Base-by-base conservation (phyloP, 2,329 filamentous ascomycete genomes). In the Phialophora tarda region DNA sequence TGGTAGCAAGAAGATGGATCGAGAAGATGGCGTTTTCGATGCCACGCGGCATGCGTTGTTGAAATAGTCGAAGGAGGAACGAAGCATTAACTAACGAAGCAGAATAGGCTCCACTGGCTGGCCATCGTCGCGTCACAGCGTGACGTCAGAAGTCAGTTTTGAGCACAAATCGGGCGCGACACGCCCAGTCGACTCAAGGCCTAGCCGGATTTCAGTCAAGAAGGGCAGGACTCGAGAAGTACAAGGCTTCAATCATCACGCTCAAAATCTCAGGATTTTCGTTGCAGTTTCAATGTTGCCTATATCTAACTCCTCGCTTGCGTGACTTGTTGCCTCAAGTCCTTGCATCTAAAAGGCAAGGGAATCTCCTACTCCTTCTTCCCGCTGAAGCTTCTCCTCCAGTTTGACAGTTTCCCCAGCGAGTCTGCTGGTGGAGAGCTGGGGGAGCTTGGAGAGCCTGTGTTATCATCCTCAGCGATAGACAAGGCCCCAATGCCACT, bases 391-490 rank as follows among this genome's bases (percentile, higher is more conserved):
- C 48, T 63, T 28, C 62, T 28, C 50, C 30, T 63, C 53, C 48
- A 55, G 24, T 23, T 50, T 11, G 59, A 38, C 51, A 50, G 24
- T 23, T 48, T 59, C 10, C 38, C 32, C n/a, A 24, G 26, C 14
- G 30, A 44, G 14, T 44, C 66, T n/a, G 24, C 23, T 3, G 41
- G 23, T 10, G 59, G 48, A 38, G 59, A 60, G 44, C 58, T 54
- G 4, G 59, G 55, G 30, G 56, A 65, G 12, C 47, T 55, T 4
- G 21, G 21, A 4, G 34, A 48, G 56, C 24, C 55, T 24, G 26
- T n/a, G 24, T 61, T 56, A 38, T 56, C 63, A 32, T 64, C 57
- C 48, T 68, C 66, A 2, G 50, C 21, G 8, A 68, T 62, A 12
- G 66, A 26, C 17, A 57, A 32, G 14, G 34, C 48, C 24, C 58